These are phyloP conservation scores for Avicennia marina DNA, from an alignment of 257 asterid species.

Conservation along the genomic window DNA sequence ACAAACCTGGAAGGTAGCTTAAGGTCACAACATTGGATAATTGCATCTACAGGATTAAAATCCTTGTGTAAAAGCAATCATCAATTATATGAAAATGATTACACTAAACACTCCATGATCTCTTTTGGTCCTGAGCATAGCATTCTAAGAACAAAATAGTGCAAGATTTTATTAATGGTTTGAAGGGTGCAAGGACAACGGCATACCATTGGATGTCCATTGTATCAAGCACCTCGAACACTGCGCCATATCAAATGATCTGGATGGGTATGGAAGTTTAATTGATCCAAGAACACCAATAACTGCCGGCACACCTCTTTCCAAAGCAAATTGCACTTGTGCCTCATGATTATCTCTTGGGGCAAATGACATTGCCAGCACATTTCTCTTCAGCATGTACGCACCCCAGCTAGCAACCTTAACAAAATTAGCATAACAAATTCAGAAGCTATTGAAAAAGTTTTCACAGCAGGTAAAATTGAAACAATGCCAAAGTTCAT, in stretches of 20 bases:
- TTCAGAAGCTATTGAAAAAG: constrained; percentile 5
- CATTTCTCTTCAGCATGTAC: constrained; percentile 77
- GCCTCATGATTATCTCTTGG: constrained; percentile 96
- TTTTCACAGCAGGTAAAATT: neutral
- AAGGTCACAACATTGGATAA: too few relatives aligned
- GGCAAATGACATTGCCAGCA: constrained; percentile 84
- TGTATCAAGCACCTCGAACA: constrained; percentile 94
- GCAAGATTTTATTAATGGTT: neutral
- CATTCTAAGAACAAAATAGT: neutral
- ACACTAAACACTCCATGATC: too few relatives aligned
- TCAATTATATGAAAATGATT: too few relatives aligned
- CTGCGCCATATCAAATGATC: constrained; percentile 91
- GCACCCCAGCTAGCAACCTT: constrained; percentile 99
- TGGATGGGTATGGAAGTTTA: constrained; percentile 74
- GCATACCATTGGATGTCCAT: constrained; percentile 73
- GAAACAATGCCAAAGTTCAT: too few relatives aligned
- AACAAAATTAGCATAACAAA: neutral
- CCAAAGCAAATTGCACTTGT: constrained; percentile 92
- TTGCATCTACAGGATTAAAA: too few relatives aligned
- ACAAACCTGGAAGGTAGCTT: too few relatives aligned
- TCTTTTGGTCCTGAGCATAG: neutral
- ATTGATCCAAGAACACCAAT: constrained; percentile 86
- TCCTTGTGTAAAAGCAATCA: too few relatives aligned
- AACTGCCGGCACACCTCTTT: constrained; percentile 90
- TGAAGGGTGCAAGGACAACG: neutral